Base-by-base conservation (phyloP, 2,329 filamentous ascomycete genomes). In the Sclerotinia subarctica region DNA sequence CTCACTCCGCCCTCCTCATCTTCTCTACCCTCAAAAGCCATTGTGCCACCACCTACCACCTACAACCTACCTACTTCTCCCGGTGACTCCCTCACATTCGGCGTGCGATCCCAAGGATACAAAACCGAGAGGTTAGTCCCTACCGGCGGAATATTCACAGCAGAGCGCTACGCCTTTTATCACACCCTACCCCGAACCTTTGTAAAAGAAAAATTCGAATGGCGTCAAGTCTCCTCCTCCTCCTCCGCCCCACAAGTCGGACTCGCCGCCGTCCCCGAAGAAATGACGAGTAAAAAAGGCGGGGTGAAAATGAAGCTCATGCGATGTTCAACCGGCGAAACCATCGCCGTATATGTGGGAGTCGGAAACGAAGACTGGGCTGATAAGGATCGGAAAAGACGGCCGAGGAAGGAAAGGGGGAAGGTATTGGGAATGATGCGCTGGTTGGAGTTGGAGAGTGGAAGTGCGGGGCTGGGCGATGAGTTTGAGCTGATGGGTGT, bases 401-500 rank as follows among this genome's bases (percentile, higher is more conserved):
- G 72, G 29, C 38, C 72, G 60, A 70, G 54, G 26, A 72, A 46
- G 26, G 62, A 66, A n/a, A 38, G 54, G 5, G 46, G 67, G 5
- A 57, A 42, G 15, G 53, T 58, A 0, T 29, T 68, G 35, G 67
- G 67, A 0, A n/a, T 68, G 62, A 58, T 65, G 49, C 19, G 52
- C 35, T 65, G 60, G 51, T 26, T 66, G 35, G 62, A 68, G 29
- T 44, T 65, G 26, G 67, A 68, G 62, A 56, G 60, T 24, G 72
- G 69, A n/a, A 68, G 68, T 58, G 62, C 62, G 15, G 70, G 68
- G 17, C 46, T 75, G 46, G 72, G 68, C 1, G 72, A 71, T 57
- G 74, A 75, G 44, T 75, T 72, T 66, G 74, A 75, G 57, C 63
- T 72, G 26, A 53, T 75, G 66, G 74, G 72, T 5, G 68, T 75